These are phyloP conservation scores for Hymenoscyphus albidus DNA, from an alignment of 2,329 filamentous ascomycete species.

Conservation along the genomic window DNA sequence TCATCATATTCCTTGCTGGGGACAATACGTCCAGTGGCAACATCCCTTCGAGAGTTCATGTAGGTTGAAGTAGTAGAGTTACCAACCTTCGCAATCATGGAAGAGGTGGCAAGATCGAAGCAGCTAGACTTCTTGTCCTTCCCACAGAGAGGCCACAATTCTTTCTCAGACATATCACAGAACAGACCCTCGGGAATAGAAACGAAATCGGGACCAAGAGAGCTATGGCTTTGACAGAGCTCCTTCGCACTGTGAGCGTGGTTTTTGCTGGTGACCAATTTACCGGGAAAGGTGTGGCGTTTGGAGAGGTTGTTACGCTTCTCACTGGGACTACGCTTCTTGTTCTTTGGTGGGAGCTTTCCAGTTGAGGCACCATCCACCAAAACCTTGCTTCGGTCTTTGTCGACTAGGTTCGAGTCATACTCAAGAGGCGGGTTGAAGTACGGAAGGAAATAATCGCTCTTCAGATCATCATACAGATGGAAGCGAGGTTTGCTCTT, in stretches of 20 bases:
- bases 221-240: constrained; percentile 33
- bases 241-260: constrained; percentile 31
- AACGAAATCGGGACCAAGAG: constrained; percentile 35
- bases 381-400: neutral
- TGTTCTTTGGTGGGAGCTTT: constrained; percentile 2
- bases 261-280: constrained; percentile 6
- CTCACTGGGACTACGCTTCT: neutral
- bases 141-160: constrained; percentile 31
- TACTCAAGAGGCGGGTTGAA: constrained; percentile 6
- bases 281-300: neutral
- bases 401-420: neutral
- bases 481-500: constrained; percentile 8
- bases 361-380: neutral
- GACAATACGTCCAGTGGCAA: constrained; percentile 3
- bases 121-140: constrained; percentile 16
- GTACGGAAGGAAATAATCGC: neutral
- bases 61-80: neutral
- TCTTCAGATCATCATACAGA: neutral
- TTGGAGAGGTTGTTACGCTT: neutral
- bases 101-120: constrained; percentile 17
- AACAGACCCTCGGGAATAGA: constrained; percentile 32
- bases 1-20: constrained; percentile 3
- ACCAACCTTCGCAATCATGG: neutral
- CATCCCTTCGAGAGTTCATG: neutral
- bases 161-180: constrained; percentile 35